phyloP scores from a whole-genome alignment of 2,329 filamentous ascomycete species.

The Tympanopsis confertula region DNA sequence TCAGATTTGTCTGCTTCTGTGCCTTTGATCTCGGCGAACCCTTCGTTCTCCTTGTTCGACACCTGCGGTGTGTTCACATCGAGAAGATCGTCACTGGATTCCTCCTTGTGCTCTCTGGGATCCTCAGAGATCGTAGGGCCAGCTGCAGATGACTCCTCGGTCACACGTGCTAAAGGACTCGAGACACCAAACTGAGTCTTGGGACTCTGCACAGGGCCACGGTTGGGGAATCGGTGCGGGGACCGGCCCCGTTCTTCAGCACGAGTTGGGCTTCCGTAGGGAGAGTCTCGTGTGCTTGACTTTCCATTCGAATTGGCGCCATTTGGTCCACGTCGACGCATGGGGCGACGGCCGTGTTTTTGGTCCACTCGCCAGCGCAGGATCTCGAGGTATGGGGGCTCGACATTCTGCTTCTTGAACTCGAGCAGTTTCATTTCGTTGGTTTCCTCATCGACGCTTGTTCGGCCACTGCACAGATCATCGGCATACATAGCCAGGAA shows the following conservation, averaged over 20 bases:
- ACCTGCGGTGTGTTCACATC: conserved; percentile 6
- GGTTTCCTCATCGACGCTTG: conserved; percentile 83
- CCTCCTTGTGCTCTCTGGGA: conserved; percentile 5
- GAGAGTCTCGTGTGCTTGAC: conserved; percentile 37
- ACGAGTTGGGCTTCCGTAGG: conserved; percentile 54
- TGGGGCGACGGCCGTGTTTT: conserved; percentile 64
- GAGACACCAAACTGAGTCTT: conserved; percentile 56
- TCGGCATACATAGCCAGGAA: conserved; percentile 82
- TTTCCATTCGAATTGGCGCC: conserved; percentile 34
- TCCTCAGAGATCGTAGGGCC: conserved; percentile 5
- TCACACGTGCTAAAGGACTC: conserved; percentile 63
- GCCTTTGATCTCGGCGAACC: conserved; percentile 10
- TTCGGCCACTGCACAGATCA: conserved; percentile 80
- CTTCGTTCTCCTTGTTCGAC: conserved; percentile 9
- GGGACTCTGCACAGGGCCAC: conserved; percentile 53
- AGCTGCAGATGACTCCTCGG: conserved; percentile 47
- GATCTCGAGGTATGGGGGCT: conserved; percentile 89
- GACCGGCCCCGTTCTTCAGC: conserved; percentile 58
- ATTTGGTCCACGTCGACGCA: conserved; percentile 33
- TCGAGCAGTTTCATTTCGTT: conserved; percentile 84
- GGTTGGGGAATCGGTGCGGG: conserved; percentile 53
- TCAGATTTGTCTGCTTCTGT: conserved; percentile 14
- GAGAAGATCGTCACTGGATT: conserved; percentile 6
- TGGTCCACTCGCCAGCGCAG: conserved; percentile 91
- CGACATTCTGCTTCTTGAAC: conserved; percentile 79